phyloP scores from a whole-genome alignment of 345 rosid species.

The Sapria himalayana region DNA sequence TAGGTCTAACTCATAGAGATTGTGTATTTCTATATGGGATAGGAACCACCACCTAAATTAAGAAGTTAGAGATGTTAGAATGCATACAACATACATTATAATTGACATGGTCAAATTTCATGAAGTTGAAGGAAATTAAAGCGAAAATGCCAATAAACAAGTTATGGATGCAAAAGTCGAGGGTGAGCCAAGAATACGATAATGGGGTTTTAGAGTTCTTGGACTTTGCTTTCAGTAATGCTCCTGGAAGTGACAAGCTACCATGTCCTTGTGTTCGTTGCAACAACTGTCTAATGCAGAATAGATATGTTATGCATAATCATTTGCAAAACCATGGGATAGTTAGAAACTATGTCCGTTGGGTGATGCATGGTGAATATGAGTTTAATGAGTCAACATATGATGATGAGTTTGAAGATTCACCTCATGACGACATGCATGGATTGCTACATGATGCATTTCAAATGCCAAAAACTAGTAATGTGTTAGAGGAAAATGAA shows the following conservation, averaged over 20 bases:
- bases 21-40: too few relatives aligned
- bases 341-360: neutral
- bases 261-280: neutral
- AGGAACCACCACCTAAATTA: too few relatives aligned
- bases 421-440: neutral
- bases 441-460: neutral
- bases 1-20: too few relatives aligned
- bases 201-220: slow-evolving; percentile 1
- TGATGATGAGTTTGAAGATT: neutral
- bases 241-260: neutral
- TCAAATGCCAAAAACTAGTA: neutral
- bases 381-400: neutral
- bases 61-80: too few relatives aligned
- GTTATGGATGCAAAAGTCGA: neutral
- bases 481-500: neutral
- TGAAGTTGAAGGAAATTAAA: too few relatives aligned
- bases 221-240: neutral
- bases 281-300: too few relatives aligned
- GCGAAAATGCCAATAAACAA: too few relatives aligned
- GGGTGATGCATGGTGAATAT: neutral
- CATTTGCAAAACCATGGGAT: neutral
- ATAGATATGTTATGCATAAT: neutral
- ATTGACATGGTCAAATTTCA: too few relatives aligned
- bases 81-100: too few relatives aligned
- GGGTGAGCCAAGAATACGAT: neutral